Conservation (phyloP, 805 yeast species). For the Nakazawaea siamensis region DNA sequence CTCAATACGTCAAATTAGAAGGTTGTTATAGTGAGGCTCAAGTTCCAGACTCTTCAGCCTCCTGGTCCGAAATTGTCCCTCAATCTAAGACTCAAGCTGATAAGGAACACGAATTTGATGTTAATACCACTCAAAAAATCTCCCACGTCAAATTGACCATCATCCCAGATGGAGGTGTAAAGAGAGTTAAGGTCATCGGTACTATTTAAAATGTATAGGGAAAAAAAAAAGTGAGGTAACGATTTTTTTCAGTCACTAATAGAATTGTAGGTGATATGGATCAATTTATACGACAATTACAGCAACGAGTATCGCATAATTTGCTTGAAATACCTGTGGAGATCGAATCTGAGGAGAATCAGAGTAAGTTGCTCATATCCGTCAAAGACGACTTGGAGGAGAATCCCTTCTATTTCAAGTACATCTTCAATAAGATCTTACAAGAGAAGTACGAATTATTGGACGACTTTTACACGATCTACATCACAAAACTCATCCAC, state of each 20-base stretch:
- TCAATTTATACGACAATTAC: constrained; percentile 14
- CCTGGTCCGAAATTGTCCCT: constrained; percentile 61
- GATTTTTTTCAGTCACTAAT: neutral
- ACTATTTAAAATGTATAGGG: constrained; percentile 13
- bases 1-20: constrained; percentile 68
- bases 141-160: constrained; percentile 75
- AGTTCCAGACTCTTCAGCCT: constrained; percentile 32
- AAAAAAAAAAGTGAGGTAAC: neutral
- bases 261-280: constrained; percentile 13
- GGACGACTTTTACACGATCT: constrained; percentile 35
- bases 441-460: constrained; percentile 23
- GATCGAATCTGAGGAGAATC: constrained; percentile 9
- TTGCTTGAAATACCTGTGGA: constrained; percentile 9
- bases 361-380: constrained; percentile 15
- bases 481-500: constrained; percentile 25
- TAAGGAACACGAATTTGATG: constrained; percentile 56
- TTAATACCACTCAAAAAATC: constrained; percentile 23
- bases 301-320: constrained; percentile 22
- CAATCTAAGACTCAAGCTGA: constrained; percentile 78
- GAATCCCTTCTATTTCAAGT: constrained; percentile 47
- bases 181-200: constrained; percentile 82
- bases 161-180: constrained; percentile 96
- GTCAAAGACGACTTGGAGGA: constrained; percentile 17
- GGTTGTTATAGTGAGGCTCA: constrained; percentile 33
- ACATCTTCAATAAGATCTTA: constrained; percentile 35